Evolutionary conservation across 768 basidiomycete genomes (phyloP), one percentile per base, ranked within the genome.

Genomic region (Naganishia antarctica): DNA sequence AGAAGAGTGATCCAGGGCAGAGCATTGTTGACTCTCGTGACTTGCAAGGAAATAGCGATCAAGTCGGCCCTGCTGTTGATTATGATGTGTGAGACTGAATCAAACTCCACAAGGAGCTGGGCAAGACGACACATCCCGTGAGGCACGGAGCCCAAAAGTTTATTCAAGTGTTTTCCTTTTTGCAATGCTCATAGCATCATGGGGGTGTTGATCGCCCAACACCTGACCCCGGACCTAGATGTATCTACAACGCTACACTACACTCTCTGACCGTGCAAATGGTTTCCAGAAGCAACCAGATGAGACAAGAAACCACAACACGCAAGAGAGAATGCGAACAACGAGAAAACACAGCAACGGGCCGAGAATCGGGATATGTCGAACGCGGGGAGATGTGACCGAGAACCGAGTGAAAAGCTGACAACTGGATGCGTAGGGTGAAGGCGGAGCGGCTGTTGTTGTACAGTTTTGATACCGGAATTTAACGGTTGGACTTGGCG

Each of bases 401-500:
- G 43, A 44, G 43, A n/a, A 44, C 43, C 43, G 43, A 44, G n/a
- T 44, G n/a, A 44, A 12, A 11, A 44, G 43, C 43, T 44, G 43
- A 44, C 34, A 37, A 37, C 34, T 37, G 34, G 34, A 37, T 37
- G 34, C 8, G 34, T 37, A 15, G 7, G 43, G 43, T n/a, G n/a
- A 21, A 12, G 43, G 43, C 43, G 18, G 43, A 21, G 8, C 9
- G 43, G 11, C n/a, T 44, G 11, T 44, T 12, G 53, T 34, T 57
- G 49, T 43, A 44, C 43, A 44, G 43, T 44, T 40, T 40, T 40
- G 37, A 8, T 40, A 16, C 7, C 37, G 7, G 37, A 47, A 50
- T 87, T 90, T 85, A 99, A 85, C 94, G 90, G 84, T 99, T 99
- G 81, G 92, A 96, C 83, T 97, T 98, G 83, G 96, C 96, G 64